Conservation (phyloP, 306 rosid species). For the Cyclanthera cordifolia region DNA sequence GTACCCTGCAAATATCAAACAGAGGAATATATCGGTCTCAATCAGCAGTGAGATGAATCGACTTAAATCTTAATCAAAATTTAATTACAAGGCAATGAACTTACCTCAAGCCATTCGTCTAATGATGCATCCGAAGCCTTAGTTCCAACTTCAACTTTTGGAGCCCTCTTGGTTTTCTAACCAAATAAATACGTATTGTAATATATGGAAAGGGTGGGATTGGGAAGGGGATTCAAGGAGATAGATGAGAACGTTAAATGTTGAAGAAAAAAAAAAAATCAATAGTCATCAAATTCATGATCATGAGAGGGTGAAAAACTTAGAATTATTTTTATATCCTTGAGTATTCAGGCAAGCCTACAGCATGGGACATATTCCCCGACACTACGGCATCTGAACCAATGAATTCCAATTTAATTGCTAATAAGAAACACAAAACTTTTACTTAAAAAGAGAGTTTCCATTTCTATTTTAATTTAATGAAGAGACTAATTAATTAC, state of each 20-base stretch:
- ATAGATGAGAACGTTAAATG: no score
- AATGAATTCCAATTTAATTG: no score
- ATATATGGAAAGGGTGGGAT: not conserved
- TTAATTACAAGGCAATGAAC: not conserved
- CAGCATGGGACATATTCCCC: no score
- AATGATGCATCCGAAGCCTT: constrained; percentile 60
- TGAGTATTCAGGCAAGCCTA: no score
- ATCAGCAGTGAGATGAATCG: not conserved
- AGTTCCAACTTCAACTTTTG: constrained; percentile 95
- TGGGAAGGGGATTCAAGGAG: no score
- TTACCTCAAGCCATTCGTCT: constrained; percentile 96
- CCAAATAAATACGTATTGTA: not conserved
- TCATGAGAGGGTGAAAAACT: not conserved
- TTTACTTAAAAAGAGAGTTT: not conserved
- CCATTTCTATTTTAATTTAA: not conserved
- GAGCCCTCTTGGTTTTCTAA: constrained; percentile 82
- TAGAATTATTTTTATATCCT: no score
- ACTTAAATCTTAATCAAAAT: not conserved
- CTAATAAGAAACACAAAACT: not conserved
- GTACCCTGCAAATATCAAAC: constrained; percentile 59
- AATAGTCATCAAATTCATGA: not conserved
- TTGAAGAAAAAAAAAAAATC: not conserved
- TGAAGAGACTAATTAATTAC: not conserved
- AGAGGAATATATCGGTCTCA: not conserved
- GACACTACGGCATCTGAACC: no score